Conservation (phyloP, 2,329 filamentous ascomycete genomes). For the Curvularia spicifera region DNA sequence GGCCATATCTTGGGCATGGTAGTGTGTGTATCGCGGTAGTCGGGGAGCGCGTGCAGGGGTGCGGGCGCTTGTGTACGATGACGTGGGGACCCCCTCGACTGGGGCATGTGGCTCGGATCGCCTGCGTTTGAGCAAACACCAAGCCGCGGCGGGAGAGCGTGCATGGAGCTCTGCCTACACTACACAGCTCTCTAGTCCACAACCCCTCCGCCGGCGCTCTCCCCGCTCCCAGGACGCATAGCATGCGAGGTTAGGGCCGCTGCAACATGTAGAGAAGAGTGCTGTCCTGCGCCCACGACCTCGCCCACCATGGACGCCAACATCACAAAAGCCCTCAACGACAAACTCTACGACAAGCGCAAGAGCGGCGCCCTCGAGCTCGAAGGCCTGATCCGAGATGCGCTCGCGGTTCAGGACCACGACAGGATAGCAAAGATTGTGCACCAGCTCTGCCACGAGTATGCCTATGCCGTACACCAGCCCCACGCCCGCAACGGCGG, state of each 20-base stretch:
- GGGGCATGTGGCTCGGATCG: slow-evolving; percentile 11
- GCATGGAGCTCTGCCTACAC: slow-evolving; percentile 6
- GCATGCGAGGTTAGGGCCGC: slow-evolving; percentile 19
- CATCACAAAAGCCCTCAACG: slow-evolving; percentile 89
- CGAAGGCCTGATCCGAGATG: slow-evolving; percentile 87
- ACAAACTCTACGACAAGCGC: slow-evolving; percentile 98
- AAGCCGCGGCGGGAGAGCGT: slow-evolving; percentile 9
- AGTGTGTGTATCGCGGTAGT: not conserved
- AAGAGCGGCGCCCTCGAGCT: slow-evolving; percentile 96
- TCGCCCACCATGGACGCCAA: slow-evolving; percentile 75
- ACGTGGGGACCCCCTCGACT: slow-evolving; percentile 29
- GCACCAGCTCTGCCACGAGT: slow-evolving; percentile 95
- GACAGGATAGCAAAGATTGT: slow-evolving; percentile 85
- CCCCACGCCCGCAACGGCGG: slow-evolving; percentile 96
- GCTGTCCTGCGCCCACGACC: slow-evolving; percentile 13
- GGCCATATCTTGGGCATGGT: slow-evolving; percentile 17
- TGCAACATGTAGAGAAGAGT: slow-evolving; percentile 36
- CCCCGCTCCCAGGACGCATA: not conserved
- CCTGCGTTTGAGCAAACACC: slow-evolving; percentile 15
- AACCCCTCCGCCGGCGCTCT: not conserved
- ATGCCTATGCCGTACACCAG: slow-evolving; percentile 95
- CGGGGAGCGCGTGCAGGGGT: slow-evolving; percentile 21
- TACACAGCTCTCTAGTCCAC: not conserved
- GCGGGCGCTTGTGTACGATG: slow-evolving; percentile 29
- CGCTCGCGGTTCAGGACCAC: slow-evolving; percentile 77